Evolutionary conservation across 2,329 filamentous ascomycete genomes (phyloP).

Genomic region (Xylaria sp.): DNA sequence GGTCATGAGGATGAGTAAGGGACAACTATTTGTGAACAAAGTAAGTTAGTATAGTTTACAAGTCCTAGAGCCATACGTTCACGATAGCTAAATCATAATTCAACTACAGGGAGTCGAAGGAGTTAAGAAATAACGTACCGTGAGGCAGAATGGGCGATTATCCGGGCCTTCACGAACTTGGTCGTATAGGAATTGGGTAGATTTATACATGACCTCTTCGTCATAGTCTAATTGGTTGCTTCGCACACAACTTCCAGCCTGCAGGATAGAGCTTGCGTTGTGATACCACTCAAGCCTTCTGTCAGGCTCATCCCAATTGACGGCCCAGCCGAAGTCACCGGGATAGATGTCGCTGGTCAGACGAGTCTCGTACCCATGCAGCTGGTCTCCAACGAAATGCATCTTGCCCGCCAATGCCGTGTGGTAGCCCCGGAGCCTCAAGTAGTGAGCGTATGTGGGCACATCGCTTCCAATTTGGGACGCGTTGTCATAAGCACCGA

Average conservation of each 20-base stretch:
- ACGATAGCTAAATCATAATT: background rate
- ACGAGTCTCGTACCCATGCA: conserved; percentile 92
- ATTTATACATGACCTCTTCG: conserved; percentile 94
- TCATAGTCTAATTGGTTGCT: conserved; percentile 97
- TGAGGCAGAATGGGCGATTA: conserved; percentile 85
- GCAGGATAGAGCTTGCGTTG: conserved; percentile 92
- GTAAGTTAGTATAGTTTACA: conserved; percentile 24
- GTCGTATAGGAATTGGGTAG: conserved; percentile 89
- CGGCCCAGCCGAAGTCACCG: conserved; percentile 92
- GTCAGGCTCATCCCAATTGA: conserved; percentile 94
- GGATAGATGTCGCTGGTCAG: conserved; percentile 97
- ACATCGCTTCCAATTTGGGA: conserved; percentile 84
- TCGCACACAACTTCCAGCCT: conserved; percentile 87
- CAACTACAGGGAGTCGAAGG: background rate
- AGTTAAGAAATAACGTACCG: conserved; percentile 58
- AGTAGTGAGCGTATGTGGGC: conserved; percentile 92
- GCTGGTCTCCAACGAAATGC: conserved; percentile 95
- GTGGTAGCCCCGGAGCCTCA: conserved; percentile 86
- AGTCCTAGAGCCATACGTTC: background rate
- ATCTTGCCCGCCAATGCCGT: conserved; percentile 94
- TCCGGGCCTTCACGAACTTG: conserved; percentile 82
- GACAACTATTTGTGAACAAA: conserved; percentile 66
- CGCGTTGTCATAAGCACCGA: conserved; percentile 92
- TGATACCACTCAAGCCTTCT: conserved; percentile 93
- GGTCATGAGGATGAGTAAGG: conserved; percentile 93